Evolutionary conservation across 306 rosid genomes (phyloP).

Genomic region (Mimosa bimucronata): DNA sequence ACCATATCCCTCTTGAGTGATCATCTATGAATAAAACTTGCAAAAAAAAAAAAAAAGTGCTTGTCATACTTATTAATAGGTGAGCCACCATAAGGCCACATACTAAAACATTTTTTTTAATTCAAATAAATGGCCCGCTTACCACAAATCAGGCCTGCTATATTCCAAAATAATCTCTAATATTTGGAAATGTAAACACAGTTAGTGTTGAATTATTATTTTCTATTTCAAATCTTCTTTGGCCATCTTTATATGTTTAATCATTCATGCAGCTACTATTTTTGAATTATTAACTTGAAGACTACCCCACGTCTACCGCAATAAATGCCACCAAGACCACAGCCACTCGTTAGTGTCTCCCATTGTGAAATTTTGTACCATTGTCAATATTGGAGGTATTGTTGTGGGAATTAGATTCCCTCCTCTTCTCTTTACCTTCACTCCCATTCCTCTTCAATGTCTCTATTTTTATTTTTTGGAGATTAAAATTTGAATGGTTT

Average conservation of each 20-base stretch:
- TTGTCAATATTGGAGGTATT: background rate
- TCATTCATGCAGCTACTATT: background rate
- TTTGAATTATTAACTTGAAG: background rate
- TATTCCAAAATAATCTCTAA: background rate
- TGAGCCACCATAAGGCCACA: too few relatives aligned
- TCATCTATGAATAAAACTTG: too few relatives aligned
- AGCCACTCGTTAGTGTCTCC: background rate
- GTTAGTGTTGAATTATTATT: background rate
- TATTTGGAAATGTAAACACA: too few relatives aligned
- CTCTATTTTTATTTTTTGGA: too few relatives aligned
- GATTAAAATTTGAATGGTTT: too few relatives aligned
- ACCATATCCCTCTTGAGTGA: too few relatives aligned
- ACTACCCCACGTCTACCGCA: background rate
- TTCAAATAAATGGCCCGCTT: too few relatives aligned
- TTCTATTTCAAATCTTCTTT: background rate
- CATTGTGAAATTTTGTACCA: background rate
- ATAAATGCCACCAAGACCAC: background rate
- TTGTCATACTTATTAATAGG: too few relatives aligned
- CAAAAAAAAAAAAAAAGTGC: too few relatives aligned
- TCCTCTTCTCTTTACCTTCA: too few relatives aligned
- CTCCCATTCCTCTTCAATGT: too few relatives aligned
- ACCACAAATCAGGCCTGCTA: background rate
- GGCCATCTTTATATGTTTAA: background rate
- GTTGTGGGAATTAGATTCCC: background rate
- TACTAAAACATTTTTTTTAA: too few relatives aligned